phyloP scores from a whole-genome alignment of 2,329 filamentous ascomycete genomes.

The Balansia obtecta region DNA sequence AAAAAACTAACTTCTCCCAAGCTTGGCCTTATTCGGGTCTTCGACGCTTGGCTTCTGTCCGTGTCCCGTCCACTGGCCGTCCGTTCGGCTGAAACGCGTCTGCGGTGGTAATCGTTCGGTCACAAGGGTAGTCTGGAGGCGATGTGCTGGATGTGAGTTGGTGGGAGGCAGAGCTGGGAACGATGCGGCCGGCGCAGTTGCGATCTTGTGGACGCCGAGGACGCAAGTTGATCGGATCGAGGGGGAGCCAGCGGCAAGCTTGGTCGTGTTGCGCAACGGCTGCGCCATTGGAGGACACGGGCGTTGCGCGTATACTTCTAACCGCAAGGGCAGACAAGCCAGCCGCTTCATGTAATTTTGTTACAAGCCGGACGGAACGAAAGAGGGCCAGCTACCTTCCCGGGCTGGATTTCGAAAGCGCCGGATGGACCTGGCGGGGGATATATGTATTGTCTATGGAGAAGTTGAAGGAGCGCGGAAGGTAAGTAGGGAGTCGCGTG shows the following conservation, averaged over 20 bases:
- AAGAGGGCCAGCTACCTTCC: no score
- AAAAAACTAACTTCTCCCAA: conserved; percentile 43
- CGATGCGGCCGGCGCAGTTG: background rate
- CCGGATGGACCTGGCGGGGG: no score
- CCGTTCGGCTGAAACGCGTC: conserved; percentile 21
- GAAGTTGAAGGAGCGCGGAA: no score
- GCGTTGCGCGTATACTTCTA: background rate
- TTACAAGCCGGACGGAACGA: background rate
- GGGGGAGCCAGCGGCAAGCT: conserved; percentile 10
- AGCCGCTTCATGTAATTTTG: conserved; percentile 3
- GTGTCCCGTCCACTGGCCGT: conserved; percentile 15
- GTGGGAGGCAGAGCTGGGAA: background rate
- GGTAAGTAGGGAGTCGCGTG: no score
- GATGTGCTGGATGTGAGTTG: background rate
- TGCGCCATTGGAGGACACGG: conserved; percentile 19
- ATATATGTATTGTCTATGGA: no score
- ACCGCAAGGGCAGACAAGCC: conserved; percentile 7
- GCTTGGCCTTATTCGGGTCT: conserved; percentile 48
- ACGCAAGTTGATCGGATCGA: background rate
- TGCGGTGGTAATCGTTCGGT: conserved; percentile 1
- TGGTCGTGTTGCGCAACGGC: conserved; percentile 12
- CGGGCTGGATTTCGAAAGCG: no score
- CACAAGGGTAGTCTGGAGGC: conserved; percentile 4
- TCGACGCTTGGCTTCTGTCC: conserved; percentile 22
- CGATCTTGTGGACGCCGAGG: background rate